Evolutionary conservation across 352 stramenopile genomes (phyloP).

Genomic region (Pythium apleroticum): DNA sequence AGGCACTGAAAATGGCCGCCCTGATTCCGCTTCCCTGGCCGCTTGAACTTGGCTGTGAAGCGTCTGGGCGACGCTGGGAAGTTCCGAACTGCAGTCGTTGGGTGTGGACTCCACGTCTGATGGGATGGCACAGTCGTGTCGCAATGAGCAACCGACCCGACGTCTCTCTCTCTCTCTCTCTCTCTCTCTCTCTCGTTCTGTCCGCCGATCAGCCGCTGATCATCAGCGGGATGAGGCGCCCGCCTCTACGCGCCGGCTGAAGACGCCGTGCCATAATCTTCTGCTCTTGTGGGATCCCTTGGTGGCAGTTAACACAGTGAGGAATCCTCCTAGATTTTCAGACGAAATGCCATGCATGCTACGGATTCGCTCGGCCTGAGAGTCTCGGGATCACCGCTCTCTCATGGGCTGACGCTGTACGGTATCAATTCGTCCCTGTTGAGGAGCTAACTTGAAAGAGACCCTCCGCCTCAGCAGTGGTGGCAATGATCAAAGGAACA

Average conservation of each 20-base stretch:
- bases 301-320: neutral
- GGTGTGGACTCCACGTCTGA: neutral
- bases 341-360: no score
- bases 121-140: constrained; percentile 12
- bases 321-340: neutral
- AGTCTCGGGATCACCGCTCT: neutral
- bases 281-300: no score
- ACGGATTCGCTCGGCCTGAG: no score
- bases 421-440: neutral
- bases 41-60: constrained; percentile 14
- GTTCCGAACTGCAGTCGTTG: neutral
- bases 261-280: constrained; percentile 7
- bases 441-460: neutral
- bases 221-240: neutral
- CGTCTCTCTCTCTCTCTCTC: no score
- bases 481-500: neutral
- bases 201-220: no score
- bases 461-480: neutral
- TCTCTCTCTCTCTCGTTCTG: no score
- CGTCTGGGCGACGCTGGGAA: neutral
- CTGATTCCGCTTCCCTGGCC: neutral
- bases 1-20: neutral
- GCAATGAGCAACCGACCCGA: neutral
- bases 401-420: no score
- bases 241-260: constrained; percentile 1